A percentile compares a stretch with the other conserved stretches of the same genome.
Evolutionary conservation across 352 stramenopile species (phyloP).

Genomic region (Phytopythium vexans): DNA sequence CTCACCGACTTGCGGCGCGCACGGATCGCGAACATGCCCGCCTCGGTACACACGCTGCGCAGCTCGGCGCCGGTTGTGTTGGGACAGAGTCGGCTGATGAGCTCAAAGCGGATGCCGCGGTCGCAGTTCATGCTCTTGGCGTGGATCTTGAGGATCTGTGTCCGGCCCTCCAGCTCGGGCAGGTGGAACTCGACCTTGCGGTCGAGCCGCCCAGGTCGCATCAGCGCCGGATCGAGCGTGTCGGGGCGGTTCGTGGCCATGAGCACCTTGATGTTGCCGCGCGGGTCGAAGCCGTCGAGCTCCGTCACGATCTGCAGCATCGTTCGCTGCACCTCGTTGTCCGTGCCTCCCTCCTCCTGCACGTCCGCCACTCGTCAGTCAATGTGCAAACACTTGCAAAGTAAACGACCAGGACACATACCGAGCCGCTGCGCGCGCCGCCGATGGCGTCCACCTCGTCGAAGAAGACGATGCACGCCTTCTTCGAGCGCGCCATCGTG

Average conservation of each 20-base stretch:
- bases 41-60: conserved; percentile 97
- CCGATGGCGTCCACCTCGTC: conserved; percentile 99
- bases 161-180: conserved; percentile 97
- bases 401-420: too few species aligned
- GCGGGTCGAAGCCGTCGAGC: conserved; percentile 98
- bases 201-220: conserved; percentile 96
- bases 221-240: conserved; percentile 95
- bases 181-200: conserved; percentile 99
- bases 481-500: conserved; percentile 98
- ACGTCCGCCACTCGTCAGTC: conserved; percentile 6
- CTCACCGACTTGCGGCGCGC: conserved; percentile 97
- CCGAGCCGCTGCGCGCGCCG: conserved; percentile 76
- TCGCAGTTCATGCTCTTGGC: conserved; percentile 99
- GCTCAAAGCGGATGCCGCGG: conserved; percentile 98
- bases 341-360: conserved; percentile 90
- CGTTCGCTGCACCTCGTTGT: conserved; percentile 99
- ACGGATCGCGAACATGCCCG: conserved; percentile 98
- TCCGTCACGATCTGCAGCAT: conserved; percentile 99
- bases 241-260: conserved; percentile 98
- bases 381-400: conserved; percentile 14
- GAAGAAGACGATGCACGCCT: conserved; percentile 99
- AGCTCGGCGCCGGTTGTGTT: conserved; percentile 99
- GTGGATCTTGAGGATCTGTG: conserved; percentile 99
- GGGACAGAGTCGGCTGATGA: conserved; percentile 96
- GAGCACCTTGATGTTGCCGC: conserved; percentile 99